Base-by-base conservation (phyloP, 176 grass and related monocot genomes). In the Eragrostis curvula region DNA sequence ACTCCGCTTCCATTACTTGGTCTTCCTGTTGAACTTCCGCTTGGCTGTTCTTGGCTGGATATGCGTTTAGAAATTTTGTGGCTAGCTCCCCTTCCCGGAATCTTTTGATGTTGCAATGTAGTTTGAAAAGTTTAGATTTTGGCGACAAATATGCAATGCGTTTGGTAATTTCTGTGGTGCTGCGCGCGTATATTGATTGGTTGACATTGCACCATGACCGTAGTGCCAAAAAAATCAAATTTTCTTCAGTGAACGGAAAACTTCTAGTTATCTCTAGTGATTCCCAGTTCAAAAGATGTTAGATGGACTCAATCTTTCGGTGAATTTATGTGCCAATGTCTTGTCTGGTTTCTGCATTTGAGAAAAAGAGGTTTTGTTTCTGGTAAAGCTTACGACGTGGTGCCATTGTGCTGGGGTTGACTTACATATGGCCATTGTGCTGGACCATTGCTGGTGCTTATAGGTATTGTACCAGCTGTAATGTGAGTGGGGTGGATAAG, bases 401-500 rank as follows among this genome's bases (percentile, higher is more conserved):
- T 67, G 29, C 15, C 71, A 41, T 82, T 81, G 63, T 47, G 29
- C 51, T 62, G 60, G 79, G 83, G 67, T 83, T 90, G 88, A 90
- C 88, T 74, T 86, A 79, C 49, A 62, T 79, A 29, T 68, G 42
- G 50, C 59, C 24, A 28, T 61, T 28, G 58, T 28, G 58, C 58
- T 61, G 58, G 58, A 61, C 58, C 58, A 69, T 72, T 82, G 70
- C 73, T 86, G 76, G 82, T 82, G 57, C 66, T 48, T 48, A 66
- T 59, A 82, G 71, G 43, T 66, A 78, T 79, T 85, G 48, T 60
- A 71, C 28, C 66, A 66, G 42, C 72, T 51, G 41, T 85, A 71
- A 45, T 86, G 41, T 29, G 0, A 56, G 73, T 53, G 66, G 66
- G 88, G 72, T 36, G 3, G 32, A 18, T 70, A 67, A 56, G 6